These are phyloP conservation scores for Hygrophila difformis DNA, from an alignment of 257 asterid genomes.

Conservation along the genomic window DNA sequence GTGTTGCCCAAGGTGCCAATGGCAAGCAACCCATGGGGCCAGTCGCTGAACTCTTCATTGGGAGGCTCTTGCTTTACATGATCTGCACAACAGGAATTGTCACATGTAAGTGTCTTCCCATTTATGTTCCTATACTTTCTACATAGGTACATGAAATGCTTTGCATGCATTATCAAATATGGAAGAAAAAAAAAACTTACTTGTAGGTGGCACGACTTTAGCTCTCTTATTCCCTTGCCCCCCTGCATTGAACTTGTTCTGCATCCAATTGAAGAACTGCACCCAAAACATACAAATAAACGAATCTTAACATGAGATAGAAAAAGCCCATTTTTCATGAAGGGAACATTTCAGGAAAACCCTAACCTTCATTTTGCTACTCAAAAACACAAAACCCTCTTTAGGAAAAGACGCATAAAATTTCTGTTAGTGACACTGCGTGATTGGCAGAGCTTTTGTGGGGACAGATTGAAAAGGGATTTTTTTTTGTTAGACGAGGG, in stretches of 20 bases:
- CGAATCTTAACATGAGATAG: no score
- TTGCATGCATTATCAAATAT: not conserved
- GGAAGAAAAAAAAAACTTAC: constrained; percentile 18
- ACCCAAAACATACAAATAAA: constrained; percentile 10
- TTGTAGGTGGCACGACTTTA: constrained; percentile 17
- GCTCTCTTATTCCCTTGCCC: constrained; percentile 23
- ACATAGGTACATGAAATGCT: not conserved
- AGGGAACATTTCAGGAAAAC: no score
- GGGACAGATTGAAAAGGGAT: no score
- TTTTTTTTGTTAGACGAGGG: no score
- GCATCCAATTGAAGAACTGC: constrained; percentile 64
- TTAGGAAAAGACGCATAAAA: no score
- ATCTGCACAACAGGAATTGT: constrained; percentile 24
- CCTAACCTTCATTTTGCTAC: no score
- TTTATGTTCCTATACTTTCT: not conserved
- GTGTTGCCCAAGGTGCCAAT: constrained; percentile 81
- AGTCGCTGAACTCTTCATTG: constrained; percentile 55
- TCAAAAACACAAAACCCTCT: no score
- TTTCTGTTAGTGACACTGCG: no score
- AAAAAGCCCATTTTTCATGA: no score
- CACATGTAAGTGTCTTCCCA: not conserved
- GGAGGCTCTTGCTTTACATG: constrained; percentile 33
- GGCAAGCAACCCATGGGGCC: constrained; percentile 67
- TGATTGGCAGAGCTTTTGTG: no score
- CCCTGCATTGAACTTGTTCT: constrained; percentile 38